These are phyloP conservation scores for Globisporangium perplexum DNA, from an alignment of 352 stramenopile genomes.

Conservation along the genomic window DNA sequence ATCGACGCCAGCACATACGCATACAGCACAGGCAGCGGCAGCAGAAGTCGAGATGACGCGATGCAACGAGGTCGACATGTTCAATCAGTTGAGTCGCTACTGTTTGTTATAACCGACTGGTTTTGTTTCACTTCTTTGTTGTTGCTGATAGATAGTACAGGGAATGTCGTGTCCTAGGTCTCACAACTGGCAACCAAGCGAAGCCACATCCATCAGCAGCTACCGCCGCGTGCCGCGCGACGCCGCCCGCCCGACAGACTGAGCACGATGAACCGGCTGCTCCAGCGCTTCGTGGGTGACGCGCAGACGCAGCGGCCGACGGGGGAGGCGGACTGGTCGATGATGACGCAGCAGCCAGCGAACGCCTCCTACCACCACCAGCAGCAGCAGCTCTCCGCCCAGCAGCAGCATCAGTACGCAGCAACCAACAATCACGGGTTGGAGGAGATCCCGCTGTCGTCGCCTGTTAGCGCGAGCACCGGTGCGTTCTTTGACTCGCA, in stretches of 20 bases:
- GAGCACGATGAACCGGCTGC: constrained; percentile 16
- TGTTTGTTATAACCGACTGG: too few species aligned
- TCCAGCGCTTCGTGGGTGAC: constrained; percentile 15
- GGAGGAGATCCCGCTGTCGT: constrained; percentile 29
- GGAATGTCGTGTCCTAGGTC: too few species aligned
- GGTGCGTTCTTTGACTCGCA: constrained; percentile 20
- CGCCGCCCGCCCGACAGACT: background rate
- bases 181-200: too few species aligned
- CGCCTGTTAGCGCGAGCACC: constrained; percentile 9
- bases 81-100: too few species aligned
- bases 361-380: constrained; percentile 1
- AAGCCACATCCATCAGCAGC: too few species aligned
- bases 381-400: constrained; percentile 3
- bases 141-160: too few species aligned
- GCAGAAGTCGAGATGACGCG: too few species aligned
- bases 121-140: too few species aligned
- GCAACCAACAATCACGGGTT: constrained; percentile 8
- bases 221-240: background rate
- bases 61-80: too few species aligned
- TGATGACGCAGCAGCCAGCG: constrained; percentile 2
- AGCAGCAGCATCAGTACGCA: constrained; percentile 5
- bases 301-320: constrained; percentile 3
- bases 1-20: too few species aligned
- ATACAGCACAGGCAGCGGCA: too few species aligned
- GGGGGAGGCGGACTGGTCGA: background rate